Conservation (phyloP, 371 early-diverging fungal genomes). For the Mucor irregularis region DNA sequence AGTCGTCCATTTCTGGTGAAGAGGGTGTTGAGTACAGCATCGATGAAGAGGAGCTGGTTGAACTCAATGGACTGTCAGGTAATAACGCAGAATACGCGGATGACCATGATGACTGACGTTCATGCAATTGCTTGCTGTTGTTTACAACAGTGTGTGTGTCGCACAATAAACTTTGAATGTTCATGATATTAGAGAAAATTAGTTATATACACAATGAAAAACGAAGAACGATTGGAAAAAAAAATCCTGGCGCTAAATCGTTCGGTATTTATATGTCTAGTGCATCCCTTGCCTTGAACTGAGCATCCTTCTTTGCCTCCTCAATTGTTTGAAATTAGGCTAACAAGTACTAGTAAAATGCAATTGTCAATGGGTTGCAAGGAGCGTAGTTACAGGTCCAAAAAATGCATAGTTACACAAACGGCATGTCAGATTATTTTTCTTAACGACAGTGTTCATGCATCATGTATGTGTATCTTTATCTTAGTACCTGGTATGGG, state of each 20-base stretch:
- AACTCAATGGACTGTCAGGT: conserved; percentile 11
- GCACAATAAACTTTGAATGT: conserved; percentile 23
- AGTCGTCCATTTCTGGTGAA: conserved; percentile 13
- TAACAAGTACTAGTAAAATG: not conserved
- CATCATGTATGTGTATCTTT: conserved; percentile 3
- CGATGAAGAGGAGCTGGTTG: conserved; percentile 5
- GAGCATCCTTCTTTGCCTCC: too few relatives aligned
- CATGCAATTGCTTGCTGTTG: not conserved
- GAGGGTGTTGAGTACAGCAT: conserved; percentile 8
- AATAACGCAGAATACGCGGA: conserved; percentile 4
- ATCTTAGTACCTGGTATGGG: not conserved
- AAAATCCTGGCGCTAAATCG: too few relatives aligned
- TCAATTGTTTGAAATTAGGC: conserved; percentile 14
- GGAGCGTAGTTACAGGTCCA: too few relatives aligned
- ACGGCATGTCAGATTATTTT: not conserved
- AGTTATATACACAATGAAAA: not conserved
- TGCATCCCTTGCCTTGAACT: not conserved
- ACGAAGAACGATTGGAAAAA: not conserved
- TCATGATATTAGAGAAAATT: conserved; percentile 2
- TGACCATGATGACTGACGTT: conserved; percentile 13
- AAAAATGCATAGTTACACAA: too few relatives aligned
- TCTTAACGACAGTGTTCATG: too few relatives aligned
- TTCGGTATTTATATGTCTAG: not conserved
- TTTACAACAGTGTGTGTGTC: not conserved
- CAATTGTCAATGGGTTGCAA: conserved; percentile 18